Conservation (phyloP, 78 protist species). For the Speleostelium caveatum region DNA sequence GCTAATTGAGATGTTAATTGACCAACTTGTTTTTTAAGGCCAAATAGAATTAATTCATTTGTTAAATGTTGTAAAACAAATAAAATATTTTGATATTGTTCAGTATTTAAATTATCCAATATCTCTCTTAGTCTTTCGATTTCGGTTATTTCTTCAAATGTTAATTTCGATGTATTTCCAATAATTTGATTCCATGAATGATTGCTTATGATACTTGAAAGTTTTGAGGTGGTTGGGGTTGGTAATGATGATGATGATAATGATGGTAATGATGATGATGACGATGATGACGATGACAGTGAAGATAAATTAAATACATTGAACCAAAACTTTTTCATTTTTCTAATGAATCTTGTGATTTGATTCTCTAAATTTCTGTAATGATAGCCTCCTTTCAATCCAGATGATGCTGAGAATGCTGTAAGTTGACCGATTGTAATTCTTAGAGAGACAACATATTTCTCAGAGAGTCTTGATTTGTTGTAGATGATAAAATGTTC, state of each 20-base stretch:
- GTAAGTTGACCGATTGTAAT: conserved; percentile 66
- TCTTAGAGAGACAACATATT: conserved; percentile 46
- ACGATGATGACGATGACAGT: background rate
- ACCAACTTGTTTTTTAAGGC: conserved; percentile 76
- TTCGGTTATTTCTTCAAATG: conserved; percentile 25
- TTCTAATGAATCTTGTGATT: conserved; percentile 40
- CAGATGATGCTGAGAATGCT: conserved; percentile 66
- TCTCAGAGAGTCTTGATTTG: conserved; percentile 29
- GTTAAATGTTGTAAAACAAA: conserved; percentile 69
- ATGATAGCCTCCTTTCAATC: conserved; percentile 76
- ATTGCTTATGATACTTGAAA: background rate
- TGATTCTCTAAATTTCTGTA: conserved; percentile 42
- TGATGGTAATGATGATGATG: background rate
- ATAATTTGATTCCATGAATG: background rate
- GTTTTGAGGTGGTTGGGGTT: background rate
- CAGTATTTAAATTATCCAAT: background rate
- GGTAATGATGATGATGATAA: background rate
- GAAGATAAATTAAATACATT: background rate
- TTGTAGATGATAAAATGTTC: conserved; percentile 64
- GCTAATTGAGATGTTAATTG: conserved; percentile 71
- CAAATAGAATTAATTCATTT: conserved; percentile 65
- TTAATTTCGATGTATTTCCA: background rate
- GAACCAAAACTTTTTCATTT: conserved; percentile 71
- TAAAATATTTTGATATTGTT: conserved; percentile 19
- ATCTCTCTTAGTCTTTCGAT: conserved; percentile 8